Base-by-base conservation (phyloP, 352 stramenopile species). In the Phytophthora sansomeana region DNA sequence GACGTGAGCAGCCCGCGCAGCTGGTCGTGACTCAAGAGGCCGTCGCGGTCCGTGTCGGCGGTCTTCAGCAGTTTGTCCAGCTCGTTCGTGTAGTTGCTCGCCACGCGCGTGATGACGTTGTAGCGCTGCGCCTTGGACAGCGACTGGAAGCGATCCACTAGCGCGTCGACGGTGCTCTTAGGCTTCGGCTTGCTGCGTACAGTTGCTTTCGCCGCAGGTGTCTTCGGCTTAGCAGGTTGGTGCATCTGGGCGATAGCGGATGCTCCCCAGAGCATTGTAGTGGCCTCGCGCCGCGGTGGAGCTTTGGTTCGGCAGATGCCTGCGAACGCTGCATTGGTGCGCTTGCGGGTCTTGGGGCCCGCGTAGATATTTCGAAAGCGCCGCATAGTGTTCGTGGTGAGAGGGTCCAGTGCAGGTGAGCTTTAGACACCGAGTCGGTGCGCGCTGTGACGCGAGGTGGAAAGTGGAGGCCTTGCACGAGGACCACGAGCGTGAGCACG, bases 11-110 rank as follows among this genome's bases (percentile, higher is more conserved):
- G 83, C 8, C 81, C 69, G 16, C 81, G 82, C 42, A 93, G 83
- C 68, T 93, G 84, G 29, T 91, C 72, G 28, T 82, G 74, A 24
- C 73, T 91, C 24, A 93, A 48, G 41, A 91, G 50, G 0, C 84
- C 84, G 63, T 91, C 83, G 16, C 78, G 76, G 56, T 93, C 83
- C 17, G 84, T 87, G 65, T 95, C 82, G 17, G 85, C 86, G 39
- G 89, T 78, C 28, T 72, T 72, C 43, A 94, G 89, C 41, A 90
- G 72, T 16, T 80, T 72, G 16, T 93, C 82, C 21, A 94, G 73
- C 66, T 92, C 78, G 47, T 90, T 77, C 41, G 80, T 81, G 41
- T 75, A 78, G 26, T 68, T 69, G 24, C 83, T 77, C 13, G 87
- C 67, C 49, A 90, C 78, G 43, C 81, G 74, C 1, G 74, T 73